Conservation (phyloP, 192 early-diverging fungal genomes). For the Piromyces finnis region DNA sequence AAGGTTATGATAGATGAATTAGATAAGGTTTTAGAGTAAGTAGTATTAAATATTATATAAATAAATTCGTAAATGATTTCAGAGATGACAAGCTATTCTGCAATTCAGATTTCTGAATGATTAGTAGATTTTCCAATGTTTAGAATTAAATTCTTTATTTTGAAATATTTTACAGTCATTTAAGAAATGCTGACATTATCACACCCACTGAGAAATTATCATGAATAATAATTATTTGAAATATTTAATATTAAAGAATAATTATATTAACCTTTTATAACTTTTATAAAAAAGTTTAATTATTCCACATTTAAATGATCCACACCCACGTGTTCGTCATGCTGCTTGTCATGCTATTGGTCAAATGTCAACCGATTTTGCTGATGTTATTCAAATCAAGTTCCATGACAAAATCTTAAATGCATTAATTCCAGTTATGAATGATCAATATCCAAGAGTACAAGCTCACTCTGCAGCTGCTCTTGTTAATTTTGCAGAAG, state of each 20-base stretch:
- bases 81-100: neutral
- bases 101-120: neutral
- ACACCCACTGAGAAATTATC: neutral
- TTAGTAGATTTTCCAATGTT: neutral
- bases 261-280: too few species aligned
- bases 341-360: slow-evolving; percentile 92
- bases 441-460: slow-evolving; percentile 67
- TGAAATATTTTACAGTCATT: neutral
- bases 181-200: neutral
- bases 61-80: neutral
- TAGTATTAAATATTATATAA: neutral
- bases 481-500: slow-evolving; percentile 94
- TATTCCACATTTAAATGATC: slow-evolving; percentile 61
- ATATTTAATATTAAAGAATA: too few species aligned
- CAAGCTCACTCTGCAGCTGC: slow-evolving; percentile 91
- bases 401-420: slow-evolving; percentile 52
- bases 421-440: slow-evolving; percentile 74
- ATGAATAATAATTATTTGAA: too few species aligned
- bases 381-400: slow-evolving; percentile 48
- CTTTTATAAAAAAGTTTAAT: too few species aligned
- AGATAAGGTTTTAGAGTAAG: slow-evolving; percentile 50
- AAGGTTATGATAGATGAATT: slow-evolving; percentile 87
- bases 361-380: slow-evolving; percentile 96
- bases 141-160: neutral
- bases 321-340: slow-evolving; percentile 87